A percentile compares a stretch with the other conserved stretches of the same genome.
Conservation (phyloP, 805 yeast genomes). For the Teunomyces cretensis region DNA sequence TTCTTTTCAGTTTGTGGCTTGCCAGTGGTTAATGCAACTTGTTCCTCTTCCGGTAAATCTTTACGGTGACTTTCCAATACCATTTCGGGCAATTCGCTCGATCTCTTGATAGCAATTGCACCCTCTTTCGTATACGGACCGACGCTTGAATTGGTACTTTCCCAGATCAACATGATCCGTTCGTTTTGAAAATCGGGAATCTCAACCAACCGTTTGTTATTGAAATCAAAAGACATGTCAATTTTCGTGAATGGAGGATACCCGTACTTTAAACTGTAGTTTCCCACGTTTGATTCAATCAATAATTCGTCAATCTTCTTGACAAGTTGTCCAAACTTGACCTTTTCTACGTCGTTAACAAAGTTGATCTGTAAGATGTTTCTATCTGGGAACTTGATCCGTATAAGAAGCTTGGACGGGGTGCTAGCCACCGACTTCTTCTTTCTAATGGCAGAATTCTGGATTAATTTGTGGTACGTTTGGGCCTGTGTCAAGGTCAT, state of each 20-base stretch:
- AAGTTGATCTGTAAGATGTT: constrained; percentile 35
- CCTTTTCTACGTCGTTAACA: constrained; percentile 17
- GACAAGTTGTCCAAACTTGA: constrained; percentile 36
- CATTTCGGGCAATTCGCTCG: constrained; percentile 36
- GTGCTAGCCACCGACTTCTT: constrained; percentile 11
- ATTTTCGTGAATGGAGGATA: constrained; percentile 39
- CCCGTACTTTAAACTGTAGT: constrained; percentile 32
- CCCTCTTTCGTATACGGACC: constrained; percentile 30
- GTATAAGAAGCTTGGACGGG: constrained; percentile 29
- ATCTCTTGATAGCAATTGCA: constrained; percentile 16
- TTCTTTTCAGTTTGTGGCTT: neutral
- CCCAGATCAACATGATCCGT: constrained; percentile 38
- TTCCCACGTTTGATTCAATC: constrained; percentile 24
- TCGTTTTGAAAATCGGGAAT: constrained; percentile 32
- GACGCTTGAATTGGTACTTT: constrained; percentile 5
- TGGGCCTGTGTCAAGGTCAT: constrained; percentile 39
- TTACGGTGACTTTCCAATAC: constrained; percentile 32
- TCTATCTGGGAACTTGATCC: constrained; percentile 41
- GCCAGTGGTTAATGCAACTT: neutral
- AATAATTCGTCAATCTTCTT: constrained; percentile 36
- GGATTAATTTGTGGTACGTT: constrained; percentile 34
- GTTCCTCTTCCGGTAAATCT: constrained; percentile 28
- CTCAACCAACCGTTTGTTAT: constrained; percentile 24
- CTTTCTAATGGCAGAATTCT: constrained; percentile 21
- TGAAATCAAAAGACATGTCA: constrained; percentile 25